Evolutionary conservation across 148 eudicot species (phyloP), one percentile per base, ranked within the genome.

Genomic region (Silene latifolia): DNA sequence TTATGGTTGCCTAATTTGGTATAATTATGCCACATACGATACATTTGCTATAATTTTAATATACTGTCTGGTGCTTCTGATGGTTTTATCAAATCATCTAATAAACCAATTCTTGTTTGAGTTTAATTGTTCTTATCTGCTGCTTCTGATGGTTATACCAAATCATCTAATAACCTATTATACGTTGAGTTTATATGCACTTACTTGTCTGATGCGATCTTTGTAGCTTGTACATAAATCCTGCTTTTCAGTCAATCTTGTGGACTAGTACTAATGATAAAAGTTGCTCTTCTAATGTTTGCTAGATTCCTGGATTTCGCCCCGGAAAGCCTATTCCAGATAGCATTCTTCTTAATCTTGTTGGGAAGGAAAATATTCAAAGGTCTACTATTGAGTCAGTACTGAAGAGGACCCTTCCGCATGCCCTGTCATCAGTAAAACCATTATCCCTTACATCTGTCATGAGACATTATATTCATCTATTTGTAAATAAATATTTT

Each of bases 301-400:
- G 51, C 35, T 85, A 96, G 99, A 79, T 96, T 79, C 99, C 97
- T 80, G 99, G 99, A 79, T 92, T 96, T 88, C 98, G 98, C 24
- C 90, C 93, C 14, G 98, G 99, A 68, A 90, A 88, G 89, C 83
- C 83, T 61, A 83, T 96, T 77, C 98, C 99, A 7, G 99, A 96
- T 65, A 79, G 81, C 81, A 84, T 96, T 80, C 87, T 96, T 62
- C 12, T 96, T 72, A 74, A 78, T 67, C 80, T 78, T 75, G 86
- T 84, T 0, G 99, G 99, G 78, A 90, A 83, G 86, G 74, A 83
- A 80, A 82, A 72, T 81, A 84, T 92, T 72, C 82, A 73, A 61
- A 85, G 80, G 85, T 91, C 98, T 53, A 83, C 91, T 35, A 80
- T 96, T 48, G 98, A 92, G 82, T 89, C 97, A 63, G 85, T 96